Evolutionary conservation across 2,329 filamentous ascomycete species (phyloP), one percentile per base, ranked within the genome.

Genomic region (Fusarium sp.): DNA sequence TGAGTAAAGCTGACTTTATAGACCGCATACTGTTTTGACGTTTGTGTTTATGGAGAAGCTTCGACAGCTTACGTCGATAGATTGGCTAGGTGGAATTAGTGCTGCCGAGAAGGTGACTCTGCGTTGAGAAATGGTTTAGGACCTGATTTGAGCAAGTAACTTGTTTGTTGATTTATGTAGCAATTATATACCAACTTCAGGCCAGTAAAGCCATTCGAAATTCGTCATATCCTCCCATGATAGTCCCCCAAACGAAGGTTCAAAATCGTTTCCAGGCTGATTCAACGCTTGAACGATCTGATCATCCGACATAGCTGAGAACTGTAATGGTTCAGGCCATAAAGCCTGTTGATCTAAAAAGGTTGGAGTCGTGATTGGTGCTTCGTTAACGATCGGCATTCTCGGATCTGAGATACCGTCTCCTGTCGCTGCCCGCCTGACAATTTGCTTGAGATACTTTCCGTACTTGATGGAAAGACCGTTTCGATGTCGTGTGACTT

Each of bases 231-330:
- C 88, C 42, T 90, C 88, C 81, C 89, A 86, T 1, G 87, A 86
- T 13, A 91, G 81, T 68, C 88, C 86, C 10, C 86, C 85, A 63
- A 89, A 84, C 5, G 83, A 84, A 2, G 85, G 83, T 22, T 89
- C 87, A 68, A 92, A 88, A 20, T 87, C 86, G 31, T 89, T 87
- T 7, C 87, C 89, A 1, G 89, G 88, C 68, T 89, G 87, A 75
- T 90, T 91, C 33, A 92, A 85, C 8, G 90, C 89, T 70, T 92
- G 89, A 9, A 89, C 85, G 50, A 92, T 90, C 76, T 93, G 90
- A 64, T 91, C 86, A 63, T 91, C 89, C 2, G 90, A 92, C 91
- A 93, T 93, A 36, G 89, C 84, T 5, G 89, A 92, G 77, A 92
- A 91, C 29, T 90, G 88, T 27, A 92, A 75, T 8, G 87, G 84